Percentiles rank a stretch among this genome's conserved stretches.
These are phyloP conservation scores for Phaeosphaeriaceae sp. DNA, from an alignment of 2,329 filamentous ascomycete genomes.

Conservation along the genomic window DNA sequence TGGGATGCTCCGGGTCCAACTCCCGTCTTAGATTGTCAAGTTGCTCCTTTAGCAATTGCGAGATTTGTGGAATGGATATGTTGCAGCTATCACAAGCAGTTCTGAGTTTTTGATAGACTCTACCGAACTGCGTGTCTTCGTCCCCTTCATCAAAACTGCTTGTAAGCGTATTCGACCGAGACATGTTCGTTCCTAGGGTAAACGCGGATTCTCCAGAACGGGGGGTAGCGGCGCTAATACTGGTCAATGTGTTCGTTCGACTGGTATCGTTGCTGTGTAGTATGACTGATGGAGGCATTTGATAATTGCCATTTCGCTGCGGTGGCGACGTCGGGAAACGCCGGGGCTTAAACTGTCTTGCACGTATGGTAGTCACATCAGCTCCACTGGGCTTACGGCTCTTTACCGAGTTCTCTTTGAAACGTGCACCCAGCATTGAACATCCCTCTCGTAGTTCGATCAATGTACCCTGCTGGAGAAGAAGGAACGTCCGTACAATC, in stretches of 20 bases:
- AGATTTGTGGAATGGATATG: conserved; percentile 67
- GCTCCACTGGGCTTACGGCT: conserved; percentile 29
- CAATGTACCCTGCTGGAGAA: conserved; percentile 64
- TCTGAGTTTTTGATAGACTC: conserved; percentile 77
- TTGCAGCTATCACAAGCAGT: conserved; percentile 76
- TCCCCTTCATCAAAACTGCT: conserved; percentile 70
- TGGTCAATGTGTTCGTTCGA: conserved; percentile 60
- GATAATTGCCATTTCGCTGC: conserved; percentile 40
- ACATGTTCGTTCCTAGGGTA: conserved; percentile 58
- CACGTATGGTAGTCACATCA: conserved; percentile 37
- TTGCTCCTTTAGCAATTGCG: conserved; percentile 33
- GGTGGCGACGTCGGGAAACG: conserved; percentile 43
- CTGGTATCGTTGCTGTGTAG: conserved; percentile 56
- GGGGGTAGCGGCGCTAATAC: conserved; percentile 66
- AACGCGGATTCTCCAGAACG: conserved; percentile 83
- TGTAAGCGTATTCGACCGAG: conserved; percentile 56
- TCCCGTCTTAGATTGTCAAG: conserved; percentile 39
- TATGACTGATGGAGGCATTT: conserved; percentile 49
- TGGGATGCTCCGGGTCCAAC: conserved; percentile 42
- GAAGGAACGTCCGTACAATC: conserved; percentile 64
- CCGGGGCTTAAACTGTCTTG: conserved; percentile 37
- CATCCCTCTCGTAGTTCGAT: conserved; percentile 67
- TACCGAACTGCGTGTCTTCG: conserved; percentile 82
- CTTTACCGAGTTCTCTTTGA: conserved; percentile 31
- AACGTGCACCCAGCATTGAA: conserved; percentile 55